phyloP scores from a whole-genome alignment of 768 basidiomycete genomes.

The Auricularia auricula-judae region DNA sequence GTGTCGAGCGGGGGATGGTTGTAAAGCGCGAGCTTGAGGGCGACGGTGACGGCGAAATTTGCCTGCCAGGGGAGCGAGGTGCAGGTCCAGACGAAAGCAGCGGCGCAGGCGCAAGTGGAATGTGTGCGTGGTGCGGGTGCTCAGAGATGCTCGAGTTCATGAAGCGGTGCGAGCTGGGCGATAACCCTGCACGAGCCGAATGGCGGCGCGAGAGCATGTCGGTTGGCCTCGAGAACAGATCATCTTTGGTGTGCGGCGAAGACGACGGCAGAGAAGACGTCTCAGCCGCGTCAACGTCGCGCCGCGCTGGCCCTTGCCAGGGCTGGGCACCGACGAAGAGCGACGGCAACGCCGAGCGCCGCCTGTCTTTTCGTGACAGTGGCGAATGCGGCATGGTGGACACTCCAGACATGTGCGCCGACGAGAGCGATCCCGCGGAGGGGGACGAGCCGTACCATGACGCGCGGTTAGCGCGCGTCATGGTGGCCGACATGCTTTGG shows the following conservation, averaged over 20 bases:
- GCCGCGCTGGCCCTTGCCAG: background rate
- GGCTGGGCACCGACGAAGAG: constrained; percentile 21
- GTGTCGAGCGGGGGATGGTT: constrained; percentile 43
- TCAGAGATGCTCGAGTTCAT: background rate
- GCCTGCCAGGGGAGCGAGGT: constrained; percentile 19
- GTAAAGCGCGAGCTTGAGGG: constrained; percentile 48
- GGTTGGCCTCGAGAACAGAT: background rate
- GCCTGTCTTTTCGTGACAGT: constrained; percentile 36
- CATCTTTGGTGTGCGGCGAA: background rate
- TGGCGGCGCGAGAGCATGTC: constrained; percentile 38
- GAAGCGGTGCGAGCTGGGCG: background rate
- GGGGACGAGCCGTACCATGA: constrained; percentile 67
- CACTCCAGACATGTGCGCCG: constrained; percentile 32
- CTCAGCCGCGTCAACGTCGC: background rate
- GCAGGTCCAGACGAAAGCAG: constrained; percentile 18
- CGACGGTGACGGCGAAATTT: constrained; percentile 9
- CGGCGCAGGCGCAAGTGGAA: constrained; percentile 26
- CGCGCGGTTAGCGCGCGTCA: constrained; percentile 37
- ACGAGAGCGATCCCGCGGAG: background rate
- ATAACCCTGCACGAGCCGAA: constrained; percentile 32
- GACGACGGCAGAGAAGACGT: background rate
- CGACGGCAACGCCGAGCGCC: constrained; percentile 42
- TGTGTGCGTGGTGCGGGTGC: background rate
- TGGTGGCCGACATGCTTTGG: background rate
- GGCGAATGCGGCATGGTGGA: constrained; percentile 36